Percentiles rank a stretch among this genome's conserved stretches.
These are phyloP conservation scores for Kwoniella pini DNA, from an alignment of 768 basidiomycete genomes.

Conservation along the genomic window DNA sequence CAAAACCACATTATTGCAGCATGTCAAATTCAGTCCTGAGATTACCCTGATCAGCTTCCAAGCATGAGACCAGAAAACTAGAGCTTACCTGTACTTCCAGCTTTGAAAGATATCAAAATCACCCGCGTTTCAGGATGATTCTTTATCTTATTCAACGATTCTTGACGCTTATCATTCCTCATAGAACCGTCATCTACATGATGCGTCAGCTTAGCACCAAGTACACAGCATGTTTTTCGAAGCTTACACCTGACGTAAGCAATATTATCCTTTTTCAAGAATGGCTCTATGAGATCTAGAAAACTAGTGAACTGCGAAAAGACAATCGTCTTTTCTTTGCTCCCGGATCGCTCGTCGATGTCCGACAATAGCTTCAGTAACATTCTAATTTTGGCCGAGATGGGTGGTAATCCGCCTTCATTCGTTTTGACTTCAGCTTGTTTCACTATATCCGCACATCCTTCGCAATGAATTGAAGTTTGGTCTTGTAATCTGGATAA, in stretches of 20 bases:
- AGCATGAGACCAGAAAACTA: background rate
- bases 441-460: conserved; percentile 62
- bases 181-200: conserved; percentile 87
- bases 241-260: conserved; percentile 82
- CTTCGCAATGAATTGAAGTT: conserved; percentile 61
- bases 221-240: background rate
- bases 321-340: conserved; percentile 85
- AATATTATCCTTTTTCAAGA: conserved; percentile 68
- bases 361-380: conserved; percentile 70
- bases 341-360: conserved; percentile 63
- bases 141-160: conserved; percentile 71
- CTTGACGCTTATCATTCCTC: conserved; percentile 72
- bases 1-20: conserved; percentile 91
- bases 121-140: conserved; percentile 64
- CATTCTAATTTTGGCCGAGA: conserved; percentile 85
- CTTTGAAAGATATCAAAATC: conserved; percentile 95
- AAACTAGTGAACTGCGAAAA: conserved; percentile 83
- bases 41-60: too few species aligned
- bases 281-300: conserved; percentile 83
- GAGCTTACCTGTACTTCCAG: conserved; percentile 81
- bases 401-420: conserved; percentile 61
- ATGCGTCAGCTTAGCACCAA: too few species aligned
- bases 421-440: conserved; percentile 58
- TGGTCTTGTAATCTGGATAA: conserved; percentile 25
- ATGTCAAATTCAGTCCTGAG: conserved; percentile 83